phyloP scores from a whole-genome alignment of 768 basidiomycete species.

The Clitopilus passeckerianus region DNA sequence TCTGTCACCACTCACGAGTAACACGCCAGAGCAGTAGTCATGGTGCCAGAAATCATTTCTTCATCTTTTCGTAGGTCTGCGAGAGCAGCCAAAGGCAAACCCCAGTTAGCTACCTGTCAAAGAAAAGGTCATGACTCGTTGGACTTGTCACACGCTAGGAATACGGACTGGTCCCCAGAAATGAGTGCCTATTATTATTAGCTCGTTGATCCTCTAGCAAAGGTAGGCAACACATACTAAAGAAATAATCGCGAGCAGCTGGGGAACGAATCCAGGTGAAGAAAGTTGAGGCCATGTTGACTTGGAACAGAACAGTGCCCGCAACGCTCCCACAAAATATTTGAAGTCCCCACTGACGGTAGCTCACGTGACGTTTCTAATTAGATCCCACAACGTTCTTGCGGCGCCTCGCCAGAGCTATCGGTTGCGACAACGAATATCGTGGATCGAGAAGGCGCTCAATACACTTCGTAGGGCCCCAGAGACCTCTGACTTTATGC shows the following conservation, averaged over 20 bases:
- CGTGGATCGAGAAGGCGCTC: background rate
- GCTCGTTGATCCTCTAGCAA: background rate
- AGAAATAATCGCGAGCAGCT: slow-evolving; percentile 89
- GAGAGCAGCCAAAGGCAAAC: slow-evolving; percentile 90
- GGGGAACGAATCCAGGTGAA: slow-evolving; percentile 88
- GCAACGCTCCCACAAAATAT: background rate
- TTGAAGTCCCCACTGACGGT: background rate
- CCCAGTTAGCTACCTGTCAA: slow-evolving; percentile 93
- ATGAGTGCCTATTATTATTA: slow-evolving; percentile 68
- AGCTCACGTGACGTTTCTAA: background rate
- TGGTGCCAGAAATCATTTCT: slow-evolving; percentile 93
- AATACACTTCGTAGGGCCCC: background rate
- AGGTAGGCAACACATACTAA: slow-evolving; percentile 56
- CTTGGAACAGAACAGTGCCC: background rate
- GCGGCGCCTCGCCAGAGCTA: slow-evolving; percentile 1
- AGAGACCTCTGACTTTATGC: background rate
- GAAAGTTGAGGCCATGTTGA: slow-evolving; percentile 76
- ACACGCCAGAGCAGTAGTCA: slow-evolving; percentile 84
- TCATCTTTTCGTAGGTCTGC: slow-evolving; percentile 91
- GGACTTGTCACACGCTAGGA: slow-evolving; percentile 3
- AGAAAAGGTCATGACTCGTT: slow-evolving; percentile 2
- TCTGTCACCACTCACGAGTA: slow-evolving; percentile 81
- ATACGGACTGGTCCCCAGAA: slow-evolving; percentile 96
- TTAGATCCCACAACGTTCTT: slow-evolving; percentile 4
- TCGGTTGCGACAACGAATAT: background rate